Evolutionary conservation across 306 rosid species (phyloP).

Genomic region (Cyclanthera cordifolia): DNA sequence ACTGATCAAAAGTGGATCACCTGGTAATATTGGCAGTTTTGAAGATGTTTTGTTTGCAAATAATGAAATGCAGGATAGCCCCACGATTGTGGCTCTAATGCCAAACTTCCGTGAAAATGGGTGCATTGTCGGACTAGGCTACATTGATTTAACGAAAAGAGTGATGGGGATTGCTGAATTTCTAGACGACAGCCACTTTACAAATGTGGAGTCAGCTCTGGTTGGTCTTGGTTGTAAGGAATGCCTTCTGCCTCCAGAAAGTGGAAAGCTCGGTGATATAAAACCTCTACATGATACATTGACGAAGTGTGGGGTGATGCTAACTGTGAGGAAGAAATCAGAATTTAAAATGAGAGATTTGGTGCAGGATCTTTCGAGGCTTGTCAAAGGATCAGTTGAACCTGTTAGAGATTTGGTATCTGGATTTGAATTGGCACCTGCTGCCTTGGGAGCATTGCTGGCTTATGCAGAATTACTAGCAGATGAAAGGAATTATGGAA

Average conservation of each 20-base stretch:
- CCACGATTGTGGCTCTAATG: constrained; percentile 59
- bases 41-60: constrained; percentile 87
- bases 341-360: constrained; percentile 85
- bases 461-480: constrained; percentile 81
- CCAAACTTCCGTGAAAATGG: constrained; percentile 65
- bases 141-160: constrained; percentile 74
- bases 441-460: constrained; percentile 76
- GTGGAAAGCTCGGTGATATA: constrained; percentile 48
- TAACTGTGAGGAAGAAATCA: constrained; percentile 75
- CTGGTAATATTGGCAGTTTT: constrained; percentile 85
- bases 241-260: constrained; percentile 63
- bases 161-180: constrained; percentile 82
- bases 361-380: constrained; percentile 80
- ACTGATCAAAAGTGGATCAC: constrained; percentile 74
- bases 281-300: constrained; percentile 53
- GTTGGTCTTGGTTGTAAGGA: constrained; percentile 97
- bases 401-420: constrained; percentile 78
- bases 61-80: constrained; percentile 97
- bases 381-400: constrained; percentile 84
- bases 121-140: constrained; percentile 70
- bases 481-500: constrained; percentile 85
- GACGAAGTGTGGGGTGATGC: constrained; percentile 77
- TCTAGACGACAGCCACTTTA: constrained; percentile 83
- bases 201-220: constrained; percentile 78
- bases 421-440: constrained; percentile 80